phyloP scores from a whole-genome alignment of 768 basidiomycete species.

The Agaricus sinodeliciosus region DNA sequence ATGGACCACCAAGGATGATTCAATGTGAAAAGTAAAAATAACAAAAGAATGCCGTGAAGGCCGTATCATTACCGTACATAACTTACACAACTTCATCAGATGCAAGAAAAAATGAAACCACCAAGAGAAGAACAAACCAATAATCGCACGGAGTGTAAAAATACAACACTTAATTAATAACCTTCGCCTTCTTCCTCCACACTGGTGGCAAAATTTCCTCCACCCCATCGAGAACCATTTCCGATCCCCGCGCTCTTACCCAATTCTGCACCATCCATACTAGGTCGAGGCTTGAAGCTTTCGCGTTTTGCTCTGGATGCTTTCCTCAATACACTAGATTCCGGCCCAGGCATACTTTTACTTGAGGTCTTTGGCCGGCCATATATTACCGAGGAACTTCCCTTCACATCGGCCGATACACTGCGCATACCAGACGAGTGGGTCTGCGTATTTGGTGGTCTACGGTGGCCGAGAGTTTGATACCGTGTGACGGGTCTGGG shows the following conservation, averaged over 20 bases:
- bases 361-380: constrained; percentile 15
- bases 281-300: constrained; percentile 81
- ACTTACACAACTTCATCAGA: constrained; percentile 2
- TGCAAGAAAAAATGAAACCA: constrained; percentile 3
- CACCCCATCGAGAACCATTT: constrained; percentile 20
- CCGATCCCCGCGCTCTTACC: constrained; percentile 20
- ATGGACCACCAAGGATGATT: not conserved
- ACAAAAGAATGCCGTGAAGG: constrained; percentile 5
- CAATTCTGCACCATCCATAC: constrained; percentile 44
- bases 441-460: constrained; percentile 31
- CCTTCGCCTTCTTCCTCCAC: constrained; percentile 44
- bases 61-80: constrained; percentile 7
- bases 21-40: not conserved
- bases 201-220: constrained; percentile 25
- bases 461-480: constrained; percentile 50
- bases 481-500: constrained; percentile 46
- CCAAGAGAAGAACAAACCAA: constrained; percentile 7
- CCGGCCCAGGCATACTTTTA: constrained; percentile 17
- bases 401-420: constrained; percentile 12
- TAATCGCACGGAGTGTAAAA: constrained; percentile 11
- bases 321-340: constrained; percentile 35
- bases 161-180: constrained; percentile 20
- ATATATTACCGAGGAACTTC: constrained; percentile 10
- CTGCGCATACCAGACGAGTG: constrained; percentile 14
- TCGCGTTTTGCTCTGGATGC: constrained; percentile 54